These are phyloP conservation scores for Acidiella bohemica DNA, from an alignment of 495 filamentous ascomycete species.

Conservation along the genomic window DNA sequence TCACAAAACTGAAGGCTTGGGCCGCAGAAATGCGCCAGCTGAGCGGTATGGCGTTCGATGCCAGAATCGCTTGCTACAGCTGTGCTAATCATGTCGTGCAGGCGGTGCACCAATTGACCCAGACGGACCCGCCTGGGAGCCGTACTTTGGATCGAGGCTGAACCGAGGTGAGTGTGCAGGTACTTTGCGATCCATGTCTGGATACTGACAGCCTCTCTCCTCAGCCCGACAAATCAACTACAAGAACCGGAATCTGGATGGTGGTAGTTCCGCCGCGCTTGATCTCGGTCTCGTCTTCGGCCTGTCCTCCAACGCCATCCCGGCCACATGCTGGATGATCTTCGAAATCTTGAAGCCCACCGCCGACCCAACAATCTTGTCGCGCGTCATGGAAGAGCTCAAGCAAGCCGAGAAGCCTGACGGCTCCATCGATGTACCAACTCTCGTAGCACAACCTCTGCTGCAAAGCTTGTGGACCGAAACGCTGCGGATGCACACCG, in stretches of 20 bases:
- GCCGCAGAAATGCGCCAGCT: slow-evolving; percentile 9
- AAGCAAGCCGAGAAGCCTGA: slow-evolving; percentile 8
- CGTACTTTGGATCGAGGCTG: slow-evolving; percentile 10
- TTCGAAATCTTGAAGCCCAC: slow-evolving; percentile 20
- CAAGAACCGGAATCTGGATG: slow-evolving; percentile 8
- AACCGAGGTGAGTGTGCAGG: no score
- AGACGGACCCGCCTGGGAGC: slow-evolving; percentile 17
- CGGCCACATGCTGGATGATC: slow-evolving; percentile 21
- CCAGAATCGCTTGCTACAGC: background rate
- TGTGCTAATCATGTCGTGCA: background rate
- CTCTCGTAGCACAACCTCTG: slow-evolving; percentile 14
- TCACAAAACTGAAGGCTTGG: slow-evolving; percentile 16
- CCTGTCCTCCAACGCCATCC: slow-evolving; percentile 19
- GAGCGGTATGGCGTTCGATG: slow-evolving; percentile 1
- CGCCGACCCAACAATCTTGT: slow-evolving; percentile 11
- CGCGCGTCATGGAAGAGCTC: slow-evolving; percentile 17
- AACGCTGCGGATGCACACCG: slow-evolving; percentile 18
- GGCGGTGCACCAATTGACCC: slow-evolving; percentile 15
- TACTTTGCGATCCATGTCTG: no score
- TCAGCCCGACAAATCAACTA: slow-evolving; percentile 17
- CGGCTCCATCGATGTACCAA: slow-evolving; percentile 14
- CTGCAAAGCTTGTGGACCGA: slow-evolving; percentile 21
- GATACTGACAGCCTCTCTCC: no score
- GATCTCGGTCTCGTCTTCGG: slow-evolving; percentile 22
- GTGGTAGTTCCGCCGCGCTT: slow-evolving; percentile 6